Evolutionary conservation across 2,329 filamentous ascomycete species (phyloP), one percentile per base, ranked within the genome.

Genomic region (Penicillium nordicum): DNA sequence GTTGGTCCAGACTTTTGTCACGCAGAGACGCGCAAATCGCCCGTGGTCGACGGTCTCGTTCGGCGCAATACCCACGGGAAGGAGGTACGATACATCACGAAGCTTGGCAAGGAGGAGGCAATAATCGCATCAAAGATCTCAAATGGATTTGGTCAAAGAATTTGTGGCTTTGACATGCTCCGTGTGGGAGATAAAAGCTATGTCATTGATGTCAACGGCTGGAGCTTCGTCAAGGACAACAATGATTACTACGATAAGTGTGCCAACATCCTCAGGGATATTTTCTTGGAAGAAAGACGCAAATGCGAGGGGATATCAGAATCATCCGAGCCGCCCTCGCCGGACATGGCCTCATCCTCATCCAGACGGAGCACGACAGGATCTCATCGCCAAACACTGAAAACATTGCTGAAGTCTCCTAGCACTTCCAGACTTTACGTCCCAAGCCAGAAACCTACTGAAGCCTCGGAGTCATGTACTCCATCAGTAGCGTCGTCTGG

Each of bases 181-280:
- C 87, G 95, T 29, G 91, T 92, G 12, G 87, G 86, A 48, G 90
- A 92, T 16, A 90, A 90, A 72, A 97, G 93, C 72, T 99, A 91
- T 75, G 94, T 99, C 47, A 99, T 99, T 64, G 94, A 99, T 68
- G 94, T 99, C 66, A 99, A 99, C 72, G 94, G 94, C 12, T 99
- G 95, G 95, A 97, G 93, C 70, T 99, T 99, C 68, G 94, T 99
- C 73, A 99, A 99, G 73, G 95, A 99, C 73, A 99, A 99, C 67
- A 93, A 97, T 60, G 92, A 96, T 58, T 99, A 99, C 74, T 99
- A 99, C 72, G 90, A 97, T 68, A 90, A 91, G 68, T 94, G 88
- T 65, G 86, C 94, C 23, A 87, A 81, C 57, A 96, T 97, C 47
- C 78, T 99, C 50, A 90, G 87, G 69, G 88, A 94, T 7, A 90